A percentile compares a stretch with the other conserved stretches of the same genome.
These are phyloP conservation scores for Yamadazyma epiphylla DNA, from an alignment of 1,139 yeast genomes.

Conservation along the genomic window DNA sequence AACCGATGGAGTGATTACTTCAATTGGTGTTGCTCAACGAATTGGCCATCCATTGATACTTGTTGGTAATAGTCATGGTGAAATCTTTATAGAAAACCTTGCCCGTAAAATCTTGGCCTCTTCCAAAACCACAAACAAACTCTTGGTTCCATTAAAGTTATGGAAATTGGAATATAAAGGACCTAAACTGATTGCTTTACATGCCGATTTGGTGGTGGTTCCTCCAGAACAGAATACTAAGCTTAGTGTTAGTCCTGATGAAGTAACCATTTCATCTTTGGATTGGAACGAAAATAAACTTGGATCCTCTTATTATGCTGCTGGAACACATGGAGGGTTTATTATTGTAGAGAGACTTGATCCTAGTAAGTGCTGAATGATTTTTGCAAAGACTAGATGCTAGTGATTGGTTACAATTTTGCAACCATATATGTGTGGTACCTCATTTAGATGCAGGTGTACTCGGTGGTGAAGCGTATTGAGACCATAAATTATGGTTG, in stretches of 20 bases:
- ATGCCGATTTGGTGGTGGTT: conserved; percentile 23
- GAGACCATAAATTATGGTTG: no score
- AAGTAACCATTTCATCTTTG: conserved; percentile 48
- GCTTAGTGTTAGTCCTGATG: conserved; percentile 47
- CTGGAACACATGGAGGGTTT: conserved; percentile 66
- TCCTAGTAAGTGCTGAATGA: no score
- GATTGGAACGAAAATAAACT: conserved; percentile 58
- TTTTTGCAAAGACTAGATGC: conserved; percentile 1
- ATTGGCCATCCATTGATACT: conserved; percentile 60
- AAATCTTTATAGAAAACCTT: conserved; percentile 30
- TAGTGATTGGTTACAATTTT: no score
- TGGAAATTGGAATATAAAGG: conserved; percentile 27
- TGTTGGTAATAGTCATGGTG: conserved; percentile 65
- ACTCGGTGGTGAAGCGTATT: no score
- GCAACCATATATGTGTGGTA: no score
- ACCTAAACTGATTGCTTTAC: conserved; percentile 15
- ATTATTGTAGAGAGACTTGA: conserved; percentile 58
- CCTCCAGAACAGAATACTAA: conserved; percentile 24
- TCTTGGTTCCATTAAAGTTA: conserved; percentile 28
- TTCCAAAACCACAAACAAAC: conserved; percentile 27
- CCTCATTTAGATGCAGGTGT: neutral
- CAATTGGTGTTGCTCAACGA: conserved; percentile 26
- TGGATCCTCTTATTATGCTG: conserved; percentile 60
- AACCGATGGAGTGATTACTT: conserved; percentile 28
- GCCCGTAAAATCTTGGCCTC: conserved; percentile 35